Conservation (phyloP, 176 grass and related monocot genomes). For the Zea mays region DNA sequence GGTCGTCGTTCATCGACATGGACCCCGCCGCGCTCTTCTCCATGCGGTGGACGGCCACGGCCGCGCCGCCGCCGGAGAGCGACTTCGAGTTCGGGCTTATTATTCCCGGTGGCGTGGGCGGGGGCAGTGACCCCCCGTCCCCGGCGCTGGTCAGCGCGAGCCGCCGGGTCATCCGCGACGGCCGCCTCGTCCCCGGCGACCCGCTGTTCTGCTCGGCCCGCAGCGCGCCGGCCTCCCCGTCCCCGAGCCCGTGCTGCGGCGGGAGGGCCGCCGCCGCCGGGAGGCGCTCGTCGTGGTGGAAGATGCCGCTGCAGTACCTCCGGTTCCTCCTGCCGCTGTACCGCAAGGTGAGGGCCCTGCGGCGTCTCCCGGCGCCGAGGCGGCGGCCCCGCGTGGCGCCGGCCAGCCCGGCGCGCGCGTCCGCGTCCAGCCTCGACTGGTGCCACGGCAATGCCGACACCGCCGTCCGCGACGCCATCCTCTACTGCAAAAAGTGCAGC, state of each 20-base stretch:
- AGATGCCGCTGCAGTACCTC: conserved; percentile 71
- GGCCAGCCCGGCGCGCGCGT: conserved; percentile 42
- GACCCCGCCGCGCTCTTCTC: conserved; percentile 72
- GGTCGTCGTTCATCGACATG: conserved; percentile 78
- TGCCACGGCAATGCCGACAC: conserved; percentile 77
- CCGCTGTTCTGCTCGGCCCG: conserved; percentile 60
- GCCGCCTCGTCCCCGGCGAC: conserved; percentile 47
- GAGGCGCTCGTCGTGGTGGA: conserved; percentile 51
- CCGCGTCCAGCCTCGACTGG: conserved; percentile 56
- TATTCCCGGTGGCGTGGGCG: background rate
- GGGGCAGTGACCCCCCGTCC: background rate
- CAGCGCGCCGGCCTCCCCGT: conserved; percentile 58
- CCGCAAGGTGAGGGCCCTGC: conserved; percentile 59
- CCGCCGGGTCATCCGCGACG: conserved; percentile 58
- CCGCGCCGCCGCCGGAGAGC: background rate
- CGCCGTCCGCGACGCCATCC: conserved; percentile 86
- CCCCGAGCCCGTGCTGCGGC: conserved; percentile 37
- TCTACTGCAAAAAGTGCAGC: conserved; percentile 95
- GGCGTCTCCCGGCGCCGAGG: background rate
- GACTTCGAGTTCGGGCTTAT: conserved; percentile 52
- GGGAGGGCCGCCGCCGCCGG: background rate
- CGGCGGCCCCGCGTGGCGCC: conserved; percentile 16
- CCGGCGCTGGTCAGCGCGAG: conserved; percentile 45
- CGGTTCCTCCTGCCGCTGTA: conserved; percentile 73
- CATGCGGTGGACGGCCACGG: conserved; percentile 60